These are phyloP conservation scores for Penicillium crustosum DNA, from an alignment of 2,329 filamentous ascomycete species.

Conservation along the genomic window DNA sequence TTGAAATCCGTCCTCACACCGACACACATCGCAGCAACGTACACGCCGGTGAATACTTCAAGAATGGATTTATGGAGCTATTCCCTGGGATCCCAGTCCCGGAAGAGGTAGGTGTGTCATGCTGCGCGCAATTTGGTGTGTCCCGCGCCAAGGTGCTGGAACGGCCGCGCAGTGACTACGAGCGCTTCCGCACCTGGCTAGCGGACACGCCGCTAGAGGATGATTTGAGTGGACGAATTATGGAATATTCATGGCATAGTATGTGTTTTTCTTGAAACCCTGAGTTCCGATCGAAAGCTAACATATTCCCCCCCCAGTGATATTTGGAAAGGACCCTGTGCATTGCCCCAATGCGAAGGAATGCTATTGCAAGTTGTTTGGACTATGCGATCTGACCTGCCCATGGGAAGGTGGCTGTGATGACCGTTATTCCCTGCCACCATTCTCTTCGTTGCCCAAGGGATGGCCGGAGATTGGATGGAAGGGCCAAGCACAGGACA, in stretches of 20 bases:
- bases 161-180: constrained; percentile 50
- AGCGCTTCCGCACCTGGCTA: constrained; percentile 51
- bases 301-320: constrained; percentile 43
- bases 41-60: constrained; percentile 52
- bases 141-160: constrained; percentile 49
- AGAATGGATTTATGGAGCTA: constrained; percentile 50
- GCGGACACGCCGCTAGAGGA: constrained; percentile 49
- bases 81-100: constrained; percentile 47
- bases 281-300: neutral
- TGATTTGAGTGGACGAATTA: constrained; percentile 52
- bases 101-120: constrained; percentile 50
- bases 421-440: constrained; percentile 60
- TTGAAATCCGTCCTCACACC: constrained; percentile 50
- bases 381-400: constrained; percentile 54
- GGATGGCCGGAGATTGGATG: constrained; percentile 64
- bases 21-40: constrained; percentile 46
- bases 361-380: constrained; percentile 68
- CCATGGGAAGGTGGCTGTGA: constrained; percentile 49
- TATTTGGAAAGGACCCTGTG: constrained; percentile 58
- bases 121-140: constrained; percentile 58
- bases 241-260: constrained; percentile 63
- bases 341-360: constrained; percentile 61
- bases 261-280: constrained; percentile 27
- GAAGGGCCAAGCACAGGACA: constrained; percentile 41
- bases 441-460: constrained; percentile 56